phyloP scores from a whole-genome alignment of 192 early-diverging fungal genomes.

The Dissophora ornata region DNA sequence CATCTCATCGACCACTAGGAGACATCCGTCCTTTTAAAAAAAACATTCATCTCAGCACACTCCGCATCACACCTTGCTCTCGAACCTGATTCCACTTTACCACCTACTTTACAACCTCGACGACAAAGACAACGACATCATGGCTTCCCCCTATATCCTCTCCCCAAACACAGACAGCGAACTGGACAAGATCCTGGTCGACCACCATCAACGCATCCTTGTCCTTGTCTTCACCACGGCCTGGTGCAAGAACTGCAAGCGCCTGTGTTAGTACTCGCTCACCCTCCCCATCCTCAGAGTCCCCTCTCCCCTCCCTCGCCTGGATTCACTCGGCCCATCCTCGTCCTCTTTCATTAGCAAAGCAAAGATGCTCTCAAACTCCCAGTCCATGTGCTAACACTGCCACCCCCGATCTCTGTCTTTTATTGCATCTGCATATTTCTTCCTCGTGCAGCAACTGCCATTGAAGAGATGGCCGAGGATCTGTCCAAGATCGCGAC shows the following conservation, averaged over 20 bases:
- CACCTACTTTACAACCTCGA: no score
- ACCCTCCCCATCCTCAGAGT: neutral
- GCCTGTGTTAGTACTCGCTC: constrained; percentile 18
- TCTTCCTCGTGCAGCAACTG: constrained; percentile 5
- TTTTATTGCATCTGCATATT: no score
- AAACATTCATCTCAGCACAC: no score
- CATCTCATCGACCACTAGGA: no score
- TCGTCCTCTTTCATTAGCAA: neutral
- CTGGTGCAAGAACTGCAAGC: constrained; percentile 56
- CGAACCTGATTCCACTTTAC: no score
- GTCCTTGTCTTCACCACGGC: constrained; percentile 47
- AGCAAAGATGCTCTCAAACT: no score
- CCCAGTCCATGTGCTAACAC: neutral
- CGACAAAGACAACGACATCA: neutral
- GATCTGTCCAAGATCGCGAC: constrained; percentile 31
- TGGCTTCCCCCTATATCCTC: constrained; percentile 41
- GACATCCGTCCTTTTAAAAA: no score
- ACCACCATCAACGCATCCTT: constrained; percentile 25
- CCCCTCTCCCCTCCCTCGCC: neutral
- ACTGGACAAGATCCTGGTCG: constrained; percentile 29
- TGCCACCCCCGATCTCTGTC: no score
- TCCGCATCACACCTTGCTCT: neutral
- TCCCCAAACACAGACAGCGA: constrained; percentile 46
- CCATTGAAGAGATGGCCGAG: constrained; percentile 41
- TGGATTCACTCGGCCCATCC: neutral